Conservation (phyloP, 2,329 filamentous ascomycete species). For the Stagonosporopsis tanaceti region DNA sequence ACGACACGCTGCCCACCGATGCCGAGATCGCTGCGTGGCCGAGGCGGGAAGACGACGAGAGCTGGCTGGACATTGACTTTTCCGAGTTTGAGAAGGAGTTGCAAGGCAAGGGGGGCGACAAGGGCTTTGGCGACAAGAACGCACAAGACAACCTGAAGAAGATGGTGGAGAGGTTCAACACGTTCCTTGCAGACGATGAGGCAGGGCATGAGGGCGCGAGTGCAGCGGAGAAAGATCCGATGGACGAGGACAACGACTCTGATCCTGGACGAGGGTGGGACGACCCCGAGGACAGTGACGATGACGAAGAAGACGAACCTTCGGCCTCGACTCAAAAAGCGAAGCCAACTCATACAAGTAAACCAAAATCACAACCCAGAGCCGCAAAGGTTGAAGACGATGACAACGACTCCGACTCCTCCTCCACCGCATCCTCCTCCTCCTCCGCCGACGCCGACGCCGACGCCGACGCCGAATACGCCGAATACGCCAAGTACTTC, state of each 20-base stretch:
- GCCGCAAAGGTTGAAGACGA: conserved; percentile 49
- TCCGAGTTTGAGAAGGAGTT: conserved; percentile 87
- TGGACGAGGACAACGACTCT: conserved; percentile 70
- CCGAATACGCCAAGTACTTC: conserved; percentile 78
- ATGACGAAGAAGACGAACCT: conserved; percentile 38
- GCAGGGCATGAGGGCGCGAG: conserved; percentile 83
- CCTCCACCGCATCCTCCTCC: too few species aligned
- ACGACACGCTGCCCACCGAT: conserved; percentile 74
- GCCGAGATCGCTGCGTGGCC: conserved; percentile 77
- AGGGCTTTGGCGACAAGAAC: conserved; percentile 67
- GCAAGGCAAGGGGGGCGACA: conserved; percentile 53
- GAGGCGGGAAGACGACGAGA: conserved; percentile 78
- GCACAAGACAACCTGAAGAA: conserved; percentile 82
- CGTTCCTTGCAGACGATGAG: conserved; percentile 85
- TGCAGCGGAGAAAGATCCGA: conserved; percentile 64
- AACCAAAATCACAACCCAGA: conserved; percentile 60
- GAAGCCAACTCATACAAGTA: conserved; percentile 69
- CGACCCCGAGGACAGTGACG: conserved; percentile 54
- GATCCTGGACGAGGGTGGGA: conserved; percentile 56
- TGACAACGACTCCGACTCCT: too few species aligned
- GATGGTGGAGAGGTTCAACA: conserved; percentile 92
- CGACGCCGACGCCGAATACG: conserved; percentile 74
- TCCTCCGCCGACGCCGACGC: conserved; percentile 34
- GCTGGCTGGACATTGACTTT: conserved; percentile 92
- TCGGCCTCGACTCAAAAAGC: not conserved